These are phyloP conservation scores for Sphaerosporella brunnea DNA, from an alignment of 495 filamentous ascomycete species.

Conservation along the genomic window DNA sequence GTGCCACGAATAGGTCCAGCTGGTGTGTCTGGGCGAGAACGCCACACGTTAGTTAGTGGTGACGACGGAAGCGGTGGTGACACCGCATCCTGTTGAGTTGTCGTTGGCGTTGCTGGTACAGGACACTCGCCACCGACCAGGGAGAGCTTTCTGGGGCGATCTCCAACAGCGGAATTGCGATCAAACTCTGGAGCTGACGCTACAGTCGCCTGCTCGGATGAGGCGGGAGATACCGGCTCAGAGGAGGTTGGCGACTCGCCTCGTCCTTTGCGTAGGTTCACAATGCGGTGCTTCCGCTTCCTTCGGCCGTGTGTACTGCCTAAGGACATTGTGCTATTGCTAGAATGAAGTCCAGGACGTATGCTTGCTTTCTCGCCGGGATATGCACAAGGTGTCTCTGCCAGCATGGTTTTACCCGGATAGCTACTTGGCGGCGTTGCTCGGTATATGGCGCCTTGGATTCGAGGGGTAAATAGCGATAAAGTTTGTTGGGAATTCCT, in stretches of 20 bases:
- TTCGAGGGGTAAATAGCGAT: slow-evolving; percentile 64
- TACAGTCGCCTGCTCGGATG: background rate
- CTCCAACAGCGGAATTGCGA: background rate
- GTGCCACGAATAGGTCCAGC: too few relatives aligned
- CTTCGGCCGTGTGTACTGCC: slow-evolving; percentile 38
- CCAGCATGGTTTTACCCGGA: slow-evolving; percentile 42
- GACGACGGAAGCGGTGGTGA: too few relatives aligned
- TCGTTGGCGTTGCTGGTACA: background rate
- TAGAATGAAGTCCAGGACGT: slow-evolving; percentile 31
- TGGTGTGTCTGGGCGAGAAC: too few relatives aligned
- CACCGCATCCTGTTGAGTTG: too few relatives aligned
- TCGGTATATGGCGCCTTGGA: slow-evolving; percentile 65
- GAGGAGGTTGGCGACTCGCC: background rate
- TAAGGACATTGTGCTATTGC: slow-evolving; percentile 17
- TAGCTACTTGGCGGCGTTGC: slow-evolving; percentile 51
- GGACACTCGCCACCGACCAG: background rate
- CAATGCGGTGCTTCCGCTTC: slow-evolving; percentile 77
- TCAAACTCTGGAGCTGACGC: background rate
- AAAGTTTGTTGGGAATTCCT: slow-evolving; percentile 61
- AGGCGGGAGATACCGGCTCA: background rate
- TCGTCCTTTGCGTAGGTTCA: slow-evolving; percentile 51
- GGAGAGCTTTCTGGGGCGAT: background rate
- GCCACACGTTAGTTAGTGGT: too few relatives aligned
- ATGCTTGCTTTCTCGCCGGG: too few relatives aligned
- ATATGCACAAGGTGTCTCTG: too few relatives aligned